Evolutionary conservation across 352 stramenopile species (phyloP), one percentile per base, ranked within the genome.

Genomic region (Phytophthora sp.): DNA sequence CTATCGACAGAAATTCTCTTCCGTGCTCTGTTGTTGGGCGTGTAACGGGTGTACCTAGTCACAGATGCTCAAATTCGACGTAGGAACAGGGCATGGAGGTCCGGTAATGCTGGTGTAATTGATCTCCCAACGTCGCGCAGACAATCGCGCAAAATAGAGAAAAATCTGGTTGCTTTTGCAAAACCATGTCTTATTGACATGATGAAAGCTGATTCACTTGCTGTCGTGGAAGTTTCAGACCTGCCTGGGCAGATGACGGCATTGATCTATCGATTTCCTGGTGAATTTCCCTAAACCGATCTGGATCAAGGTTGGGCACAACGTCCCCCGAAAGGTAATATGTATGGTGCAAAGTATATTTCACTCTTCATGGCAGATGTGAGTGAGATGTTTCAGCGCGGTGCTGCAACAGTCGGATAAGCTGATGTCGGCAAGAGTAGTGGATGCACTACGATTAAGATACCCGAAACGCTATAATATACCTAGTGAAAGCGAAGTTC

Each of bases 301-400:
- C 34, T 41, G 13, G 34, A 24, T 5, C 10, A 35, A 38, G 46
- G 46, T 12, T 54, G 46, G 46, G 46, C 46, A 41, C 8, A 18
- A 20, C 46, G 46, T 3, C 46, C 46, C 5, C 13, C 17, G 11
- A 5, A 23, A 20, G 46, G 46, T 43, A 15, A 18, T 17, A 54
- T 54, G 46, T 54, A 54, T 43, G 46, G 46, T 9, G 23, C 17
- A 32, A 28, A 32, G 10, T 54, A 54, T 13, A 30, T 54, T 9
- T 8, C 11, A 8, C 7, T 8, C 4, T 54, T 27, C 30, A 31
- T 26, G 30, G 10, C 31, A 8, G 30, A 54, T 5, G n/a, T 54
- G 7, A 23, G 3, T 5, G 46, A 54, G 11, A 17, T 54, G 18
- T 54, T 43, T 30, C 6, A 54, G 20, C 30, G 20, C 10, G 46